Evolutionary conservation across 2,329 filamentous ascomycete genomes (phyloP).

Genomic region (Epicoccum sorghinum): DNA sequence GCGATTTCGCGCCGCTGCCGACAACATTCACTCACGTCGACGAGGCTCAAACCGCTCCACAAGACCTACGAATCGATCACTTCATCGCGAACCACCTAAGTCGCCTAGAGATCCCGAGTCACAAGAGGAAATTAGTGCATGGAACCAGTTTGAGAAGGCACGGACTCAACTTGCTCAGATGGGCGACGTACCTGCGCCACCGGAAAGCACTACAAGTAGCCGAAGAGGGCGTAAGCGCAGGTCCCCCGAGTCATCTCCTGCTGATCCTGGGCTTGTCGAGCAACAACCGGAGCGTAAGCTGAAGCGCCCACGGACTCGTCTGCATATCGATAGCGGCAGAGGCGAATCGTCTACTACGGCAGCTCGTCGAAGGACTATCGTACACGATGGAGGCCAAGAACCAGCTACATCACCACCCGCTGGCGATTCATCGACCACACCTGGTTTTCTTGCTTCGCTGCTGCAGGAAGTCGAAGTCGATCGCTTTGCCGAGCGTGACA

Average conservation of each 20-base stretch:
- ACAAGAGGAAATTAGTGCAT: conserved; percentile 80
- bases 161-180: conserved; percentile 61
- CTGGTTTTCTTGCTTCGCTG: conserved; percentile 84
- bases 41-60: conserved; percentile 47
- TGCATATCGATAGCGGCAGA: conserved; percentile 61
- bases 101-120: conserved; percentile 70
- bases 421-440: conserved; percentile 52
- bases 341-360: conserved; percentile 49
- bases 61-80: conserved; percentile 39
- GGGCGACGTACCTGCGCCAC: conserved; percentile 26
- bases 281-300: conserved; percentile 75
- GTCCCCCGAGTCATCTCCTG: conserved; percentile 74
- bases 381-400: conserved; percentile 27
- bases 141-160: conserved; percentile 89
- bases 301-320: conserved; percentile 83
- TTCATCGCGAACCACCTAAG: conserved; percentile 47
- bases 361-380: conserved; percentile 35
- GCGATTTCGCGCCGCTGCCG: conserved; percentile 72
- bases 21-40: conserved; percentile 58
- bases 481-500: conserved; percentile 43
- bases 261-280: conserved; percentile 66
- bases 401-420: conserved; percentile 26
- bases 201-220: conserved; percentile 29
- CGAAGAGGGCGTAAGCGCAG: conserved; percentile 74
- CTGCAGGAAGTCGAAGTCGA: conserved; percentile 81